Base-by-base conservation (phyloP, 2,329 filamentous ascomycete species). In the Neofusicoccum sp. region DNA sequence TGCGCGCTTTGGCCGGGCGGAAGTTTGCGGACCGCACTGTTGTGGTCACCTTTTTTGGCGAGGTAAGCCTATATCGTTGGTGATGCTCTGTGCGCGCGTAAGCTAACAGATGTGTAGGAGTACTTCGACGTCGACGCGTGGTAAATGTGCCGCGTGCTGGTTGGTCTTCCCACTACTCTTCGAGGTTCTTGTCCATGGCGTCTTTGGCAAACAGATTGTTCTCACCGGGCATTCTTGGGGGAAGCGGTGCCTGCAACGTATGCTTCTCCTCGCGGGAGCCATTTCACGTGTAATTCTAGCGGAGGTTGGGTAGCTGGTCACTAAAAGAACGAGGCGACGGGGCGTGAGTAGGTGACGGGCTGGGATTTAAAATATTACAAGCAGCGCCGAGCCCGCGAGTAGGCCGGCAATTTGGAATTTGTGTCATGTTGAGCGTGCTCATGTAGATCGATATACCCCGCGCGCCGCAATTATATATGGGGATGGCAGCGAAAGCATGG, bases 21-120 rank as follows among this genome's bases (percentile, higher is more conserved):
- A 97, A 98, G 74, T 99, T 99, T 73, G 90, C 93, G 0, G 91
- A 98, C 77, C 86, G 96, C 68, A 99, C 95, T 3, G 96, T 99
- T 30, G 92, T 99, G 11, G 92, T 91, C 2, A 98, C 95, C 3
- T 97, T 95, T 78, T 99, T 97, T 75, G 90, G 92, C 24, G 96
- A 98, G 84, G 90, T 91, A 79, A 75, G 30, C 33, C 28, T 11
- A n/a, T 44, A 20, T 3, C 30, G 5, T 16, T 12, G 8, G n/a
- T 28, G 14, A n/a, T 33, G 57, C 4, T 45, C 24, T 11, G 4
- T 28, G 16, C 38, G 4, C 11, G 14, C n/a, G 12, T 9, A 44
- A n/a, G n/a, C 58, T 63, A 31, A 64, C 45, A 41, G 40, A 26
- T 6, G 14, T 28, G 24, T 45, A 64, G 62, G 62, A 64, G 33